Percentiles rank a stretch among this genome's conserved stretches.
phyloP scores from a whole-genome alignment of 1,284 basidiomycete species.

The Paramarasmius palmivorus region DNA sequence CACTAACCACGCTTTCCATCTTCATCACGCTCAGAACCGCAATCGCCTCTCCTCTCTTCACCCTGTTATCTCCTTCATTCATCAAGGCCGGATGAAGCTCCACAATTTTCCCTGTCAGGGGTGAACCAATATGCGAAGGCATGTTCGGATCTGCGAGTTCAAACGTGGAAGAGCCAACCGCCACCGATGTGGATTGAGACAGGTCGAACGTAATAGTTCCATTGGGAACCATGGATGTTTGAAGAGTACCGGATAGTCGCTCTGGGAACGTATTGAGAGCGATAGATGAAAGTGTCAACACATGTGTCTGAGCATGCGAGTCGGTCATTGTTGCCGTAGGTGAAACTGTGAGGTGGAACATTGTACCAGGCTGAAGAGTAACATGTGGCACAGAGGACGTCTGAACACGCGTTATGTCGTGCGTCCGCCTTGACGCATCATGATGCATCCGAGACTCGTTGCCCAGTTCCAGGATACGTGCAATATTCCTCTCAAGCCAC shows the following conservation, averaged over 20 bases:
- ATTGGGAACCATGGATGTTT: slow-evolving; percentile 29
- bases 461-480: slow-evolving; percentile 23
- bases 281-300: slow-evolving; percentile 34
- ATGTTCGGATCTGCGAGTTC: slow-evolving; percentile 39
- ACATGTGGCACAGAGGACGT: slow-evolving; percentile 7
- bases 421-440: background rate
- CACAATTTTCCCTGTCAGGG: slow-evolving; percentile 40
- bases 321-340: slow-evolving; percentile 12
- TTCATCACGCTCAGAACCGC: slow-evolving; percentile 42
- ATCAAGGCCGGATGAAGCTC: slow-evolving; percentile 36
- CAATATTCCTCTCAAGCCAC: slow-evolving; percentile 37
- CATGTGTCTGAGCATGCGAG: slow-evolving; percentile 26
- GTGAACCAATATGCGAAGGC: slow-evolving; percentile 30
- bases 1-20: slow-evolving; percentile 39
- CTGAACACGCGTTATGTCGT: background rate
- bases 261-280: slow-evolving; percentile 39
- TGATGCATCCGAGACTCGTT: slow-evolving; percentile 1
- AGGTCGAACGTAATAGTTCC: slow-evolving; percentile 33
- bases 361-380: slow-evolving; percentile 35
- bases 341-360: slow-evolving; percentile 35
- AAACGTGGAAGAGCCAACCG: slow-evolving; percentile 25
- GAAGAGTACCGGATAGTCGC: slow-evolving; percentile 36
- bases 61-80: slow-evolving; percentile 11
- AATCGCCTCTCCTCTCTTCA: slow-evolving; percentile 35
- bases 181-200: slow-evolving; percentile 31